Percentiles rank a stretch among this genome's conserved stretches.
Evolutionary conservation across 176 grass and related monocot genomes (phyloP).

Genomic region (Puya raimondii): DNA sequence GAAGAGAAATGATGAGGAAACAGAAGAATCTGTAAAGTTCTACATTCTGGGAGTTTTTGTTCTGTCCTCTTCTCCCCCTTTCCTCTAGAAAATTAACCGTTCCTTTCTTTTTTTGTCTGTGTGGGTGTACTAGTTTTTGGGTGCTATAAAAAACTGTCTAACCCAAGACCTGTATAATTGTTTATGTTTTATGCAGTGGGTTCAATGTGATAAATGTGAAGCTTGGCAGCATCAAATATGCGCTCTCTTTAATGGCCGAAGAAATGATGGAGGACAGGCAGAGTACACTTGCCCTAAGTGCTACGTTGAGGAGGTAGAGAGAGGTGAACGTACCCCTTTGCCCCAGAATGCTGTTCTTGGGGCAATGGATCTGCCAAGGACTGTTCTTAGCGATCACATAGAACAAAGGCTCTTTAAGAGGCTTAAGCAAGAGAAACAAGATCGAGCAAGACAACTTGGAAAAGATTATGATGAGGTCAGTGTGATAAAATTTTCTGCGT

Average conservation of each 20-base stretch:
- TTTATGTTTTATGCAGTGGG: conserved; percentile 61
- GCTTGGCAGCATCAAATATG: conserved; percentile 98
- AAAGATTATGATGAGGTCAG: conserved; percentile 67
- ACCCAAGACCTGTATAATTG: background rate
- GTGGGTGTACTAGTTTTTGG: no score
- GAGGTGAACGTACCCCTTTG: conserved; percentile 23
- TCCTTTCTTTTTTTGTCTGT: no score
- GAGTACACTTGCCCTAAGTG: conserved; percentile 88
- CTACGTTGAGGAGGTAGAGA: conserved; percentile 58
- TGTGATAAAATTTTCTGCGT: background rate
- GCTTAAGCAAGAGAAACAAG: conserved; percentile 54
- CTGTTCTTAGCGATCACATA: conserved; percentile 77
- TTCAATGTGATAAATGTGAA: conserved; percentile 81
- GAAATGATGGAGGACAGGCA: conserved; percentile 38
- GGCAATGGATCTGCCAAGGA: conserved; percentile 63
- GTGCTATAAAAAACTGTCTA: background rate
- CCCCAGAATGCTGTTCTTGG: conserved; percentile 44
- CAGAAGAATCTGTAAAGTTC: conserved; percentile 83
- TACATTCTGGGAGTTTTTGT: conserved; percentile 8
- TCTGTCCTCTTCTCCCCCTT: background rate
- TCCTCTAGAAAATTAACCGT: no score
- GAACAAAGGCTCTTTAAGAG: conserved; percentile 62
- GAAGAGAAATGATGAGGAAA: conserved; percentile 63
- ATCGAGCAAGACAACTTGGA: conserved; percentile 43
- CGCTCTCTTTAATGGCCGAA: conserved; percentile 78